These are phyloP conservation scores for Penicillium aurantiogriseum DNA, from an alignment of 2,329 filamentous ascomycete genomes.

Conservation along the genomic window DNA sequence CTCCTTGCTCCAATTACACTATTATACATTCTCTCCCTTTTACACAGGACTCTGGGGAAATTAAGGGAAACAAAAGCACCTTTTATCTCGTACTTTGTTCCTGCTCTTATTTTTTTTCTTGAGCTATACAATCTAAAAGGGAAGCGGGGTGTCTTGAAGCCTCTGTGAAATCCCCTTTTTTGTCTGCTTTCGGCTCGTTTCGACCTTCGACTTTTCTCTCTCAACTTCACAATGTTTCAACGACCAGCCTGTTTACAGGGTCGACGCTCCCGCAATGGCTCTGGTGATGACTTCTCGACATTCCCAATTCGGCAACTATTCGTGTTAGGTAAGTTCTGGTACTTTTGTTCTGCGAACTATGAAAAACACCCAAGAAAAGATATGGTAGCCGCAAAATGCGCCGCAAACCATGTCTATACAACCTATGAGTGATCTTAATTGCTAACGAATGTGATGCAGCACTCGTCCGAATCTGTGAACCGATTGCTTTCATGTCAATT, in stretches of 20 bases:
- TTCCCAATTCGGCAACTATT: conserved; percentile 61
- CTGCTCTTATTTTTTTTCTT: conserved; percentile 10
- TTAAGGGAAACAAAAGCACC: conserved; percentile 29
- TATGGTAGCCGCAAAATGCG: neutral
- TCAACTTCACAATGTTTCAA: conserved; percentile 33
- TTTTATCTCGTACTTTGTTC: conserved; percentile 25
- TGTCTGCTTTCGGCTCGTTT: neutral
- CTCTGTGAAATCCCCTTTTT: neutral
- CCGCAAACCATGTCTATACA: neutral
- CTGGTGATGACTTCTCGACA: conserved; percentile 36
- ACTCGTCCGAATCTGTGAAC: conserved; percentile 93
- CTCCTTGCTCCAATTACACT: conserved; percentile 27
- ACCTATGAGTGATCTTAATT: neutral
- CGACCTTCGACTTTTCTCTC: neutral
- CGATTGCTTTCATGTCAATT: conserved; percentile 99
- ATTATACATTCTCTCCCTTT: conserved; percentile 35
- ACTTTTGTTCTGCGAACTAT: conserved; percentile 25
- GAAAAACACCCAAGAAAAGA: neutral
- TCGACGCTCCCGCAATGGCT: conserved; percentile 29
- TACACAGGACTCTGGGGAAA: conserved; percentile 25
- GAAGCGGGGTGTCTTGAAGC: conserved; percentile 13
- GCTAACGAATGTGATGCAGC: conserved; percentile 51
- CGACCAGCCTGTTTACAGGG: conserved; percentile 34
- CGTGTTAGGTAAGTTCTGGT: conserved; percentile 44
- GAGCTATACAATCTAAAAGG: conserved; percentile 14